Evolutionary conservation across 805 yeast genomes (phyloP).

Genomic region (Novakomyces olei): DNA sequence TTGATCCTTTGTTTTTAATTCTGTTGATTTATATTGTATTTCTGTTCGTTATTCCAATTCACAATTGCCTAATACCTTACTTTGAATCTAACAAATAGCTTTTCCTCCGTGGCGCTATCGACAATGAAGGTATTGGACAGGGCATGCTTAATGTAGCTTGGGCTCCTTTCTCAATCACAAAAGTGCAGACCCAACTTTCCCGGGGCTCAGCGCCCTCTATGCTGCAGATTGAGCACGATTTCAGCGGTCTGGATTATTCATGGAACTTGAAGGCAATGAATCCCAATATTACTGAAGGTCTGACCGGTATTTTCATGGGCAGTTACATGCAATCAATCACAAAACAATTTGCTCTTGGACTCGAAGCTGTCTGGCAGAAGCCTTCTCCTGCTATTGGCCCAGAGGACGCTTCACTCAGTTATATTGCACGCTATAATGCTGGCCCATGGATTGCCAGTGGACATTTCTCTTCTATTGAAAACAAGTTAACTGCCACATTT

Average conservation of each 20-base stretch:
- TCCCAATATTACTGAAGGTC: conserved; percentile 58
- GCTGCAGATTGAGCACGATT: conserved; percentile 92
- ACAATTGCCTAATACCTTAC: no score
- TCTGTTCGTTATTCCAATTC: no score
- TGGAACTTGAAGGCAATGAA: conserved; percentile 76
- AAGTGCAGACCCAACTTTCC: conserved; percentile 72
- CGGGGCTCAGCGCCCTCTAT: conserved; percentile 63
- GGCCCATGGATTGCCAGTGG: conserved; percentile 87
- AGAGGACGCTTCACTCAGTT: conserved; percentile 77
- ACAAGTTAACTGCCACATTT: conserved; percentile 70
- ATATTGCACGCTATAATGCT: conserved; percentile 72
- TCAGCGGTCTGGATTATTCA: conserved; percentile 71
- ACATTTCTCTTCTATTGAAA: conserved; percentile 68
- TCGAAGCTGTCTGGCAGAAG: conserved; percentile 69
- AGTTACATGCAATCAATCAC: conserved; percentile 78
- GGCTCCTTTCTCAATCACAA: conserved; percentile 21
- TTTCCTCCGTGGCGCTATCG: conserved; percentile 4
- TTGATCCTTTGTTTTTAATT: no score
- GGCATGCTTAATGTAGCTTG: conserved; percentile 5
- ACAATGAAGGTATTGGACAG: conserved; percentile 7
- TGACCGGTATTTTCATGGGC: conserved; percentile 82
- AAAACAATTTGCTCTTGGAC: conserved; percentile 63
- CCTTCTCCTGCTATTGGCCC: conserved; percentile 42
- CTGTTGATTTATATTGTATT: no score
- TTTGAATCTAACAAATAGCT: no score